These are phyloP conservation scores for Discostella stelligeroides DNA, from an alignment of 108 stramenopile genomes.

Conservation along the genomic window DNA sequence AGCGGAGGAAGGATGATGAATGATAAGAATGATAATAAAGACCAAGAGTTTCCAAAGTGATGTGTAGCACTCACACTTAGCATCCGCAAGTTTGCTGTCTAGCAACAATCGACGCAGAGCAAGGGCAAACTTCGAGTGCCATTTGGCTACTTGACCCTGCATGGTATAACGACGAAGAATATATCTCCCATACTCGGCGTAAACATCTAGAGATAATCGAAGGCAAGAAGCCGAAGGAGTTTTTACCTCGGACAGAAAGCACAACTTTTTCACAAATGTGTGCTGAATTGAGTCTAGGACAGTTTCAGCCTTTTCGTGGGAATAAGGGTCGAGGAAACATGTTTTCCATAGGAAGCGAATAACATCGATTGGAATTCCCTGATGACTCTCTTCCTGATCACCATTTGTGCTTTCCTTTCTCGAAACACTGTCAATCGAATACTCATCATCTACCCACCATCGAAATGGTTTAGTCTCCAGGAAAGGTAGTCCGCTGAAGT, in stretches of 20 bases:
- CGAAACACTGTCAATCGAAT: too few relatives aligned
- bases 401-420: background rate
- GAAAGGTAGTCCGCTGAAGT: background rate
- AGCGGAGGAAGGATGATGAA: too few relatives aligned
- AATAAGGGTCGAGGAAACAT: constrained; percentile 26
- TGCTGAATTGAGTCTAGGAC: constrained; percentile 37
- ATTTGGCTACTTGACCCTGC: constrained; percentile 15
- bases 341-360: constrained; percentile 35
- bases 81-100: constrained; percentile 14
- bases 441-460: constrained; percentile 32
- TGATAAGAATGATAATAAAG: too few relatives aligned
- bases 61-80: constrained; percentile 18
- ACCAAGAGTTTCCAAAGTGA: too few relatives aligned
- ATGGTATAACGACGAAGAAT: constrained; percentile 21
- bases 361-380: constrained; percentile 34
- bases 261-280: constrained; percentile 36
- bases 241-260: constrained; percentile 20
- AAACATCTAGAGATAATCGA: constrained; percentile 29
- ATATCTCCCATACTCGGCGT: constrained; percentile 40
- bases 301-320: background rate
- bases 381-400: constrained; percentile 4
- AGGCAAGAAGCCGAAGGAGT: constrained; percentile 29
- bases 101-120: constrained; percentile 23
- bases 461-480: background rate
- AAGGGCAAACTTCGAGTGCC: constrained; percentile 39